These are phyloP conservation scores for Leptomonas seymouri DNA, from an alignment of 208 protist species.

Conservation along the genomic window DNA sequence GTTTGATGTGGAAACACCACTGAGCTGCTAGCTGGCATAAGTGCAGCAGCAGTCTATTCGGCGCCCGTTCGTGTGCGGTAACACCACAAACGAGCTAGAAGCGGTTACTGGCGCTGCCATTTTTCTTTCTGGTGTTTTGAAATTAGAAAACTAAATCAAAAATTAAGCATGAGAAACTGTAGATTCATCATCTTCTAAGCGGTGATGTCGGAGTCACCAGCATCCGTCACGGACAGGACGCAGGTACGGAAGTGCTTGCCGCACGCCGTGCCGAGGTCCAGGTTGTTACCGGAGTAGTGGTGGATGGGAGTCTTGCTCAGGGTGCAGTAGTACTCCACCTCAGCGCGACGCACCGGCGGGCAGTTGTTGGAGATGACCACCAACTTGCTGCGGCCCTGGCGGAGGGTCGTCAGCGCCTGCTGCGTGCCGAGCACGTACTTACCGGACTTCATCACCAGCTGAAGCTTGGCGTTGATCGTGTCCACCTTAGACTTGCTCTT, in stretches of 20 bases:
- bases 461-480: constrained; percentile 99
- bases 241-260: constrained; percentile 99
- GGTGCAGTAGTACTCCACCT: constrained; percentile 99
- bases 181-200: constrained; percentile 49
- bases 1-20: background rate
- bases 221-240: constrained; percentile 97
- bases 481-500: constrained; percentile 97
- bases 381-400: constrained; percentile 97
- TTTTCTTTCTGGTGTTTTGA: constrained; percentile 11
- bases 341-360: constrained; percentile 98
- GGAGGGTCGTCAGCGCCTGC: constrained; percentile 97
- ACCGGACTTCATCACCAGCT: constrained; percentile 99
- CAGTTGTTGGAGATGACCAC: constrained; percentile 99
- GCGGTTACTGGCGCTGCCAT: background rate
- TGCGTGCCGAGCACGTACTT: constrained; percentile 99
- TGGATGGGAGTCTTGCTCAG: constrained; percentile 98
- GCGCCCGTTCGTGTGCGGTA: no score
- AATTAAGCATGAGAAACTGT: constrained; percentile 37
- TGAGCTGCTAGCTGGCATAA: background rate
- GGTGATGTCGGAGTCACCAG: constrained; percentile 96
- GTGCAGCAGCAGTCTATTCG: background rate
- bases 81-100: background rate
- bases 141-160: constrained; percentile 24
- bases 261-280: constrained; percentile 99
- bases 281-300: constrained; percentile 99